Base-by-base conservation (phyloP, 345 rosid genomes). In the Hypericum androsaemum region DNA sequence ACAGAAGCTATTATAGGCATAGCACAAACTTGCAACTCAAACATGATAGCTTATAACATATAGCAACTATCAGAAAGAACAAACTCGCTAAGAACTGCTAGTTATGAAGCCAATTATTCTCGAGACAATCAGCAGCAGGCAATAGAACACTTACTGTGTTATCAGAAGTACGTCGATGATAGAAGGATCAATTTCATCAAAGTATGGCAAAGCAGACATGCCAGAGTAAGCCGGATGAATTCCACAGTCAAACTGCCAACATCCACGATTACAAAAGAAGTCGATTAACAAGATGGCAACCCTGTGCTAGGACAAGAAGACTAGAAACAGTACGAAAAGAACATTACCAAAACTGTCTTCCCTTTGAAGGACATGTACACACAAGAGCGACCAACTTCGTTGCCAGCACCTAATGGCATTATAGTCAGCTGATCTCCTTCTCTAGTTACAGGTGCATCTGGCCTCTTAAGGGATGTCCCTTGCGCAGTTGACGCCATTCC, bases 151-250 rank as follows among this genome's bases (percentile, higher is more conserved):
- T 41, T 78, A 89, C 97, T 86, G 97, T 12, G 98, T 89, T 36
- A 89, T 74, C 61, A 89, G 83, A 58, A 89, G 96, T 5, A 84
- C 92, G 54, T 89, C 98, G 52, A 86, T 73, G 37, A 74, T 38
- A 8, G 96, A 86, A 66, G 97, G 97, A 70, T 86, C 97, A 56
- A 89, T 89, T 60, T 89, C 97, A 77, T 90, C 96, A 40, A 87
- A 87, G 69, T 90, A 86, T 10, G 95, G 96, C 63, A 87, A 69
- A 35, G 98, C 95, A 43, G 96, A 80, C 98, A 90, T 87, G 7
- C 98, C 98, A 0, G 89, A 76, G 54, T 87, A 90, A 35, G 80
- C 92, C 5, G 86, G 98, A 56, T 90, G 85, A 66, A 89, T 89
- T 53, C 97, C 97, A 58, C 96, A 89, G 61, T 89, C 96, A 62